A percentile compares a stretch with the other conserved stretches of the same genome.
Conservation (phyloP, 179 eudicot species). For the Heliamphora pulchella region DNA sequence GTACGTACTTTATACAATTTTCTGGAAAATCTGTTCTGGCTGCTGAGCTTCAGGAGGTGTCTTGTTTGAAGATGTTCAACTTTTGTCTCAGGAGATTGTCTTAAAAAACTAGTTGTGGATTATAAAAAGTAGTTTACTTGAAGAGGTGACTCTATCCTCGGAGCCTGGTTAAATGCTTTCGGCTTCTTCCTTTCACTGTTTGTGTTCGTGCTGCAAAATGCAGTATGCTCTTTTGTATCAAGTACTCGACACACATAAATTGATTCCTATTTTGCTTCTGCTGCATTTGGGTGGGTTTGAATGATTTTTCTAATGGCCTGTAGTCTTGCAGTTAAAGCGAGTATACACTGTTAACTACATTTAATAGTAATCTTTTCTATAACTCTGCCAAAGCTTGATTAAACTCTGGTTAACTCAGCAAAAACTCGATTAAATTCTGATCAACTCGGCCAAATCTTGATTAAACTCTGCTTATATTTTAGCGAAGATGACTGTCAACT, state of each 20-base stretch:
- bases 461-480: too few species aligned
- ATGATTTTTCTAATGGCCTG: not conserved
- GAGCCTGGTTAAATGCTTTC: not conserved
- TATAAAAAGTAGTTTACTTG: not conserved
- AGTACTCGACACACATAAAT: not conserved
- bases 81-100: not conserved
- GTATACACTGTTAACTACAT: too few species aligned
- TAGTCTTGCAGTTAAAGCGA: too few species aligned
- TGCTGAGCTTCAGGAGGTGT: not conserved
- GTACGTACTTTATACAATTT: not conserved
- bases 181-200: not conserved
- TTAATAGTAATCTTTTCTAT: too few species aligned
- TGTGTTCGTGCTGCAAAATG: not conserved
- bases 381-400: too few species aligned
- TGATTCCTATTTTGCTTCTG: not conserved
- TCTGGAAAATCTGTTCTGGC: not conserved
- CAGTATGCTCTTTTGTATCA: not conserved
- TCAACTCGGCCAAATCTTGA: too few species aligned
- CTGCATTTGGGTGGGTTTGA: not conserved
- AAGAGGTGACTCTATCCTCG: not conserved
- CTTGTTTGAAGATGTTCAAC: slow-evolving; percentile 1
- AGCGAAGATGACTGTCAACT: too few species aligned
- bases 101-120: not conserved
- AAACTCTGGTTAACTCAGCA: too few species aligned
- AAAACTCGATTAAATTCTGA: too few species aligned